Conservation (phyloP, 306 rosid species). For the Corylus avellana region DNA sequence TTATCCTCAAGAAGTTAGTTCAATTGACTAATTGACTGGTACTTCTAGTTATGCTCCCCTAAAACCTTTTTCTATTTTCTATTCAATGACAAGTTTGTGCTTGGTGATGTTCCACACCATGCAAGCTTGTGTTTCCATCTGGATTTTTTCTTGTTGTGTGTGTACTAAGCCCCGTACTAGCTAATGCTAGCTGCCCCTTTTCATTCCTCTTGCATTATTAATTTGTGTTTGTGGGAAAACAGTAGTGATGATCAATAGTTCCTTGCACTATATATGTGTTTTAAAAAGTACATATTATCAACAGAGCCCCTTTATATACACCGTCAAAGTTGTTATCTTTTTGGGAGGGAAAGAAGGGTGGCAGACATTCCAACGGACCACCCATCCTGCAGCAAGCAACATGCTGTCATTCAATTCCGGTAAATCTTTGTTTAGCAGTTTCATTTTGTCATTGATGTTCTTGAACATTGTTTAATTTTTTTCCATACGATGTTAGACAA, state of each 20-base stretch:
- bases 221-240: slow-evolving; percentile 1
- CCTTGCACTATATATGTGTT: slow-evolving; percentile 22
- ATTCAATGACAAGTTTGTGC: background rate
- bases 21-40: background rate
- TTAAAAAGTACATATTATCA: slow-evolving; percentile 31
- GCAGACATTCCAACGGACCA: slow-evolving; percentile 98
- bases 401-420: slow-evolving; percentile 95
- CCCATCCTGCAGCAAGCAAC: slow-evolving; percentile 99
- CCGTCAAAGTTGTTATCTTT: slow-evolving; percentile 96
- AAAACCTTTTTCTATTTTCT: background rate
- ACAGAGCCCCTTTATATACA: slow-evolving; percentile 94
- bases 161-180: background rate
- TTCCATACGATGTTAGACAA: slow-evolving; percentile 50
- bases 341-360: slow-evolving; percentile 98
- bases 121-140: slow-evolving; percentile 12
- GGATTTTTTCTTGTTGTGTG: background rate
- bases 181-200: background rate
- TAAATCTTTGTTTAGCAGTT: slow-evolving; percentile 34
- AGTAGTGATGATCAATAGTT: slow-evolving; percentile 15
- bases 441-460: slow-evolving; percentile 18
- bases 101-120: slow-evolving; percentile 9
- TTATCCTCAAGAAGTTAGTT: background rate
- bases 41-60: background rate
- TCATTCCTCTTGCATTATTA: slow-evolving; percentile 19
- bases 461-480: slow-evolving; percentile 1